Evolutionary conservation across 305 asterid genomes (phyloP), one percentile per base, ranked within the genome.

Genomic region (Petunia hybrid): DNA sequence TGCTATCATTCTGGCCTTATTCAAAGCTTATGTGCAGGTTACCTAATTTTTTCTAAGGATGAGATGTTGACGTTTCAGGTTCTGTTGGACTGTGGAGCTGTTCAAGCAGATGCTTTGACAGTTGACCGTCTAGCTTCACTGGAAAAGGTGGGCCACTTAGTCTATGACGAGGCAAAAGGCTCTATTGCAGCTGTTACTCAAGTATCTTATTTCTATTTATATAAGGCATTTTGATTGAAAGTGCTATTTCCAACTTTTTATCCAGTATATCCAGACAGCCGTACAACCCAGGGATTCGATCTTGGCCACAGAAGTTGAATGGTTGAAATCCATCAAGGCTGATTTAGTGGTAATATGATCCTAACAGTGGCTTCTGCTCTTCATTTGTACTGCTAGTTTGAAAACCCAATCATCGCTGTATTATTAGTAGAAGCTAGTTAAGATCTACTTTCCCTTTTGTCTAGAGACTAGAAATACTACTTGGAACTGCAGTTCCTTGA

Each of bases 31-130:
- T 10, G 60, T 39, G 8, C 60, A 48, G 35, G 45, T 73, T 13
- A 13, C 46, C 22, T 35, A 51, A 42, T 73, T 35, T 73, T n/a
- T 51, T 51, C 46, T 51, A 73, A 51, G 78, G 78, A 51, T 73
- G 78, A 51, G 36, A 51, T 73, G 38, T 51, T 73, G 51, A 36
- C 36, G 36, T 73, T 51, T 5, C 87, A 91, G 97, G 91, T 92
- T 75, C 85, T 91, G 41, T 86, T 92, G 87, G 97, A 92, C 70
- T 86, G 90, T 82, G 97, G 94, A 82, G 90, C 91, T n/a, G 91
- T 92, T 77, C 95, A 89, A 87, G 87, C 92, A 85, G 97, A 92
- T 87, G 95, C 97, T 68, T 90, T 92, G 85, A 91, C 97, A 64
- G 88, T 92, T 79, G 95, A 92, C 78, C 92, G 89, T 67, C 87